phyloP scores from a whole-genome alignment of 805 yeast genomes.

The Wickerhamomyces subpelliculosus region DNA sequence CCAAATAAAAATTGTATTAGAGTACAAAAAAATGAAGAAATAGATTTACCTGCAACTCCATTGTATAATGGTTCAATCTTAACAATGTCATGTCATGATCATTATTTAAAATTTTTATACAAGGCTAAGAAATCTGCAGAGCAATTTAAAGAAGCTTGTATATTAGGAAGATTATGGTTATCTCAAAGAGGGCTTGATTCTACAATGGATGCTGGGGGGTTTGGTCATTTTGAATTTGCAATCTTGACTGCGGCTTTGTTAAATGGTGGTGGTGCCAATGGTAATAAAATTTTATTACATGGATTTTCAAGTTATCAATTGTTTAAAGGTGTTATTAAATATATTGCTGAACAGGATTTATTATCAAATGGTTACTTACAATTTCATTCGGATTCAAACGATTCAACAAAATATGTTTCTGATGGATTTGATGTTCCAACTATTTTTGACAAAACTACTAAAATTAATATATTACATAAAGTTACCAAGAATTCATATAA shows the following conservation, averaged over 20 bases:
- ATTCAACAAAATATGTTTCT: conserved; percentile 33
- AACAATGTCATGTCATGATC: conserved; percentile 59
- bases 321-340: conserved; percentile 81
- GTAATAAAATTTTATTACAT: conserved; percentile 68
- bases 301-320: conserved; percentile 93
- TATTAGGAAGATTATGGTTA: conserved; percentile 85
- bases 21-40: conserved; percentile 34
- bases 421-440: conserved; percentile 71
- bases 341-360: conserved; percentile 75
- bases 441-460: conserved; percentile 67
- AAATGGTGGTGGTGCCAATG: conserved; percentile 73
- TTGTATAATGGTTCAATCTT: conserved; percentile 77
- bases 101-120: conserved; percentile 69
- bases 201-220: conserved; percentile 61
- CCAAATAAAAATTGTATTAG: conserved; percentile 82
- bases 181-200: conserved; percentile 79
- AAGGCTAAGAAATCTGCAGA: conserved; percentile 70
- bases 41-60: conserved; percentile 68
- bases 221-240: conserved; percentile 89
- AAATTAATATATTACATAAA: conserved; percentile 74
- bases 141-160: conserved; percentile 80
- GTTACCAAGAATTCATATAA: conserved; percentile 65
- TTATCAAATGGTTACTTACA: conserved; percentile 56
- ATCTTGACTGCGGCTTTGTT: conserved; percentile 73
- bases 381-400: conserved; percentile 42